phyloP scores from a whole-genome alignment of 1,284 basidiomycete genomes.

The Austroboletus novae-zelandiae region DNA sequence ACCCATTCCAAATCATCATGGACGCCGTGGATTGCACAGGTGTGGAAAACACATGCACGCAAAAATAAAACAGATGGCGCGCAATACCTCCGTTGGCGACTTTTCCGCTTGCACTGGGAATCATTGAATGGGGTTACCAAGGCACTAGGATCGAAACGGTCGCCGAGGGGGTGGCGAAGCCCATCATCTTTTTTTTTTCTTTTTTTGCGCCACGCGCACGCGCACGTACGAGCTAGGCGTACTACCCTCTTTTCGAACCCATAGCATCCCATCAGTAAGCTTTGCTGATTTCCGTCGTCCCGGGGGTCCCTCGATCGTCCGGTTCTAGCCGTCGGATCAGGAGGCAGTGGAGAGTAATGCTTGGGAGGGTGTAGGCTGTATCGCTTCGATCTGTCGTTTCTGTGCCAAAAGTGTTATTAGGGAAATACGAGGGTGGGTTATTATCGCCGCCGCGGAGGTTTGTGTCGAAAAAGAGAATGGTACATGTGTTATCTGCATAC shows the following conservation, averaged over 20 bases:
- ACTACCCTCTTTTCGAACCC: background rate
- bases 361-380: background rate
- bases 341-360: background rate
- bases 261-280: background rate
- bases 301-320: constrained; percentile 17
- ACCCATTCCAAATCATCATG: too few species aligned
- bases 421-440: constrained; percentile 3
- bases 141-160: background rate
- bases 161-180: too few species aligned
- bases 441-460: constrained; percentile 13
- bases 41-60: background rate
- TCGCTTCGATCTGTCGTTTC: background rate
- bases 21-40: background rate
- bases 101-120: constrained; percentile 9
- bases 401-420: background rate
- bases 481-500: too few species aligned
- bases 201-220: constrained; percentile 6
- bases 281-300: background rate
- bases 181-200: too few species aligned
- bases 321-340: constrained; percentile 18
- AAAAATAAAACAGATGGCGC: constrained; percentile 5
- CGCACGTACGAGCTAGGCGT: too few species aligned
- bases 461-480: background rate
- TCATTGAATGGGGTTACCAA: constrained; percentile 17
- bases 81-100: constrained; percentile 21